Conservation (phyloP, 331 rosid species). For the Pyrus hybrid region DNA sequence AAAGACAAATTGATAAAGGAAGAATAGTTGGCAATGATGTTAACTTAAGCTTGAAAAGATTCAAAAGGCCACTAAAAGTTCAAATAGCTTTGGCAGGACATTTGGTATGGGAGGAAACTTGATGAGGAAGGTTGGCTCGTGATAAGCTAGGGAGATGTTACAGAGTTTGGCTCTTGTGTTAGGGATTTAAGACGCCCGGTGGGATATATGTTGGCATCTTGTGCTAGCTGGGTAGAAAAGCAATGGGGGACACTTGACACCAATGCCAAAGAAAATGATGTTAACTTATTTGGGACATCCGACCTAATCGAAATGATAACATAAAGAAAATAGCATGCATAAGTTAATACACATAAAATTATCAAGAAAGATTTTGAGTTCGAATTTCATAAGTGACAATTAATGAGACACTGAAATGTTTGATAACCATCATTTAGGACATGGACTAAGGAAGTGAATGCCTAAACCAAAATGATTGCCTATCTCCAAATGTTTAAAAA, state of each 20-base stretch:
- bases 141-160: not conserved
- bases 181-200: not conserved
- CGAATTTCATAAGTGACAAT: too few species aligned
- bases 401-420: too few species aligned
- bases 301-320: not conserved
- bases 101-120: not conserved
- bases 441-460: too few species aligned
- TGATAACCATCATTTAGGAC: too few species aligned
- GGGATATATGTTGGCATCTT: not conserved
- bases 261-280: not conserved
- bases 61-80: not conserved
- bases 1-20: not conserved
- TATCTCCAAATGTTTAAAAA: too few species aligned
- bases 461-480: too few species aligned
- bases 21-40: not conserved
- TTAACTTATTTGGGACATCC: not conserved
- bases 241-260: not conserved
- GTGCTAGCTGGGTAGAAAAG: not conserved
- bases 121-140: not conserved
- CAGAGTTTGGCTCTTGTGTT: not conserved
- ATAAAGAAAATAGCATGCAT: not conserved
- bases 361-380: too few species aligned
- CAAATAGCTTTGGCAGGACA: not conserved
- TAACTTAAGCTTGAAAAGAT: not conserved
- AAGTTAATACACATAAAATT: not conserved